phyloP scores from a whole-genome alignment of 2,329 filamentous ascomycete species.

The Ploettnerulaceae sp. region DNA sequence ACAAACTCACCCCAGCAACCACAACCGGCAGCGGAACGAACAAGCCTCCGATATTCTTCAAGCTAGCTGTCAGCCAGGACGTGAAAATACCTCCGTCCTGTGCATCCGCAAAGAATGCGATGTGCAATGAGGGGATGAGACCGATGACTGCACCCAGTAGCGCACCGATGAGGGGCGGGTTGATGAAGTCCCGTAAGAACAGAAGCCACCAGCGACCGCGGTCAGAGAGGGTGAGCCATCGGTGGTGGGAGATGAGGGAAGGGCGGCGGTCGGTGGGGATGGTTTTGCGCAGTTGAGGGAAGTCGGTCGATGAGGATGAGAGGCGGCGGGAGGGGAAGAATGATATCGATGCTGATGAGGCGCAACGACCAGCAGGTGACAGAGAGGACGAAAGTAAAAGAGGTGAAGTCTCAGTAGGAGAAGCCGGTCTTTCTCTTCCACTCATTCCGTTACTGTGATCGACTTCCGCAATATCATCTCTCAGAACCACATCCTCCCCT shows the following conservation, averaged over 20 bases:
- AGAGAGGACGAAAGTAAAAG: slow-evolving; percentile 38
- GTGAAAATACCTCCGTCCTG: slow-evolving; percentile 58
- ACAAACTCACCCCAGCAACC: slow-evolving; percentile 59
- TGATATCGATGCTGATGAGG: too few species aligned
- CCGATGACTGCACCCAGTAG: slow-evolving; percentile 53
- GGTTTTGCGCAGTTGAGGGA: too few species aligned
- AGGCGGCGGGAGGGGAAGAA: slow-evolving; percentile 33
- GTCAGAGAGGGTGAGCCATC: too few species aligned
- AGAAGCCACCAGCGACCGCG: too few species aligned
- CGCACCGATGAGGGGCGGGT: slow-evolving; percentile 57
- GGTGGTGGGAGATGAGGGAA: too few species aligned
- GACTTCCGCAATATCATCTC: too few species aligned
- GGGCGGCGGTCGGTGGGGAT: too few species aligned
- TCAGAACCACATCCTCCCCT: slow-evolving; percentile 21
- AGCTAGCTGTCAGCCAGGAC: slow-evolving; percentile 57
- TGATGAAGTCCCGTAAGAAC: too few species aligned
- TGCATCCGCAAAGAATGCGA: slow-evolving; percentile 53
- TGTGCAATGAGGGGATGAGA: slow-evolving; percentile 52
- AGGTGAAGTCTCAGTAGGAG: slow-evolving; percentile 40
- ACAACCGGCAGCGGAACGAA: slow-evolving; percentile 62
- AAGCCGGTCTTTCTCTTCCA: slow-evolving; percentile 32
- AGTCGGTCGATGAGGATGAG: slow-evolving; percentile 6
- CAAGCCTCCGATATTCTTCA: slow-evolving; percentile 57
- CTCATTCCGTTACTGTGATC: slow-evolving; percentile 28
- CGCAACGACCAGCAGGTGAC: slow-evolving; percentile 18